Base-by-base conservation (phyloP, 2,329 filamentous ascomycete species). In the Neoarthrinium moseri region DNA sequence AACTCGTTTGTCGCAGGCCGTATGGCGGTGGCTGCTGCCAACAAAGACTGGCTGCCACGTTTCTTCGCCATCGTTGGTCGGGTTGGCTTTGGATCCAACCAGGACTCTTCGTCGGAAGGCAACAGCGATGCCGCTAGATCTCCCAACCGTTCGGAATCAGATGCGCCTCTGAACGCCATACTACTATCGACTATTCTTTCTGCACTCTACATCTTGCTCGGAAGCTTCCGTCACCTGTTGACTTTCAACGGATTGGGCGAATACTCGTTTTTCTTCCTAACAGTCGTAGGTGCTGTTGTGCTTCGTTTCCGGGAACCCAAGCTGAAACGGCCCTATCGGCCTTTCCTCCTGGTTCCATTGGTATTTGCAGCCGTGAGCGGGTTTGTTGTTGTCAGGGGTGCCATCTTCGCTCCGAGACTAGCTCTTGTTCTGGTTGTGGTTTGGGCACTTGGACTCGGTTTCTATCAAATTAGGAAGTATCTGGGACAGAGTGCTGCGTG, bases 231-330 rank as follows among this genome's bases (percentile, higher is more conserved):
- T 26, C 75, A 77, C 1, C 72, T 85, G 0, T 56, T 85, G 10
- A 84, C 80, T 0, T 82, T 82, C 52, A 81, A 80, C 42, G 78
- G 78, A 0, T 63, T 81, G 4, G 78, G 76, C 12, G 78, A 81
- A 54, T 84, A 80, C 57, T 75, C 81, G 0, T 85, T 84, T 61
- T 84, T 84, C 64, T 81, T 84, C 55, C 68, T 83, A 23, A 80
- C 81, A 0, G 80, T 84, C 0, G 54, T 83, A 0, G 81, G 81
- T 0, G 74, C 79, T 2, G 66, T 84, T 8, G 63, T 83, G 13
- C 61, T 85, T 34, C 73, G 81, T 11, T 72, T 72, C 45, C 71
- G 77, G 1, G 79, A 84, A 56, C 81, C 81, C 0, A 59, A 64
- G 0, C 65, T 85, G 3, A 53, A 66, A 0, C 62, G 81, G 10